phyloP scores from a whole-genome alignment of 495 filamentous ascomycete genomes.

The Aspergillus homomorphus region DNA sequence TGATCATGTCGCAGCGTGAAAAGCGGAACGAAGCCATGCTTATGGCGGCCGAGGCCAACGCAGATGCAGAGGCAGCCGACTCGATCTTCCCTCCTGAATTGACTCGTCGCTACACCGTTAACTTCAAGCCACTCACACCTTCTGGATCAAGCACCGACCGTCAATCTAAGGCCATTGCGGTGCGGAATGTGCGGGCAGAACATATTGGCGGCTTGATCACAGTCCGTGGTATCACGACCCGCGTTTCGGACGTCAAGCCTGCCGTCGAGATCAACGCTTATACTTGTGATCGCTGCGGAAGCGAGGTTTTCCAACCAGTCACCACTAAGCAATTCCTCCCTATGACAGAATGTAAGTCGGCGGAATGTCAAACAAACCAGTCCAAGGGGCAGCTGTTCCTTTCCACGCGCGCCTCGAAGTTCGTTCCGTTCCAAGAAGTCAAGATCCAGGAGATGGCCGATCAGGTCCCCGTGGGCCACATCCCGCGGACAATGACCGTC shows the following conservation, averaged over 20 bases:
- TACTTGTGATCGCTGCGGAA: slow-evolving; percentile 92
- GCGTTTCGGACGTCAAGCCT: slow-evolving; percentile 97
- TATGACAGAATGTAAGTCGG: slow-evolving; percentile 76
- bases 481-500: slow-evolving; percentile 83
- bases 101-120: slow-evolving; percentile 89
- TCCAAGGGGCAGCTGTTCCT: slow-evolving; percentile 89
- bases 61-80: slow-evolving; percentile 51
- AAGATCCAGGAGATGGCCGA: slow-evolving; percentile 99
- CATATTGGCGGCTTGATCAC: slow-evolving; percentile 93
- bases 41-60: slow-evolving; percentile 63
- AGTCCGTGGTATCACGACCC: slow-evolving; percentile 87
- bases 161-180: slow-evolving; percentile 76
- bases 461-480: slow-evolving; percentile 96
- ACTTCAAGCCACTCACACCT: slow-evolving; percentile 85
- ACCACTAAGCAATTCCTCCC: slow-evolving; percentile 87
- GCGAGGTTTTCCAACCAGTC: slow-evolving; percentile 96
- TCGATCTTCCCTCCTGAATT: slow-evolving; percentile 84
- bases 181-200: slow-evolving; percentile 86
- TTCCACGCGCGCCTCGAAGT: slow-evolving; percentile 92
- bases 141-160: slow-evolving; percentile 62
- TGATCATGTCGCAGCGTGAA: slow-evolving; percentile 88
- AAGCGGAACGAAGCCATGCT: slow-evolving; percentile 76
- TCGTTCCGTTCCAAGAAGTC: slow-evolving; percentile 95
- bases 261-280: slow-evolving; percentile 97
- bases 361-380: slow-evolving; percentile 86